Conservation (phyloP, 2,329 filamentous ascomycete genomes). For the Apiospora aurea region DNA sequence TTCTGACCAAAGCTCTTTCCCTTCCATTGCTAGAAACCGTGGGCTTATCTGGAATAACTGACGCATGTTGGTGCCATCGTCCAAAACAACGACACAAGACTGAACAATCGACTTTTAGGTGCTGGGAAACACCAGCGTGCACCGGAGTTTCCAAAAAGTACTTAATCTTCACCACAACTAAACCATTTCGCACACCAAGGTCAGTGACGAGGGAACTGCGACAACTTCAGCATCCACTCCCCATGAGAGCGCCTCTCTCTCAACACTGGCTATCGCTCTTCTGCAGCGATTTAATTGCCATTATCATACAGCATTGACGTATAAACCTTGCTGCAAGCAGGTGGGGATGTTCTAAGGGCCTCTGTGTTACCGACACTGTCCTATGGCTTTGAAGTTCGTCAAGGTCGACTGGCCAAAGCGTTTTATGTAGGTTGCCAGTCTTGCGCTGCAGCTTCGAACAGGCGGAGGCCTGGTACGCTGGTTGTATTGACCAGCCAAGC, state of each 20-base stretch:
- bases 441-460: neutral
- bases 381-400: neutral
- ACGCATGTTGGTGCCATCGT: neutral
- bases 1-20: conserved; percentile 6
- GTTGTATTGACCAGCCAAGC: neutral
- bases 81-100: neutral
- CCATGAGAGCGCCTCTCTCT: neutral
- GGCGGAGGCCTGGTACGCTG: neutral
- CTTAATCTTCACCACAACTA: neutral
- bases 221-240: neutral
- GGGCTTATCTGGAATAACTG: neutral
- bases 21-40: neutral
- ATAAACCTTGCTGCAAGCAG: neutral
- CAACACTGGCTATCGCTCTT: neutral
- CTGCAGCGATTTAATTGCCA: neutral
- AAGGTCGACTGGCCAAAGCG: neutral
- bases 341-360: neutral
- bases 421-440: conserved; percentile 1
- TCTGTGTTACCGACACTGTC: conserved; percentile 17
- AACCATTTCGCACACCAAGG: neutral
- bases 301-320: neutral
- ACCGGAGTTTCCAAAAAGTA: neutral
- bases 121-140: neutral
- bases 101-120: neutral
- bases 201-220: neutral